Evolutionary conservation across 2,329 filamentous ascomycete species (phyloP).

Genomic region (Arthrobotrys pseudoclavata): DNA sequence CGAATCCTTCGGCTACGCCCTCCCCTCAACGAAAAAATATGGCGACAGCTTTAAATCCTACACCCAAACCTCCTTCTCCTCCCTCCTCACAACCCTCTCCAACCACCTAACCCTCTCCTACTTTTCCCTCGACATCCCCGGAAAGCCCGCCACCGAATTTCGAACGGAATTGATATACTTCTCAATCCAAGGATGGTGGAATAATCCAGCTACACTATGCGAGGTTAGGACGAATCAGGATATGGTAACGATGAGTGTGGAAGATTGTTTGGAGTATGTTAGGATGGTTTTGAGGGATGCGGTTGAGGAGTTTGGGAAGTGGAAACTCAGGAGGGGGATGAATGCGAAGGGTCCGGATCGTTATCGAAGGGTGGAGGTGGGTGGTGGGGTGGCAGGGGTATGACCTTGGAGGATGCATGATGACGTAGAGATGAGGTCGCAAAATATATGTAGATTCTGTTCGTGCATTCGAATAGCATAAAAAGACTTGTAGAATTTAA

Average conservation of each 20-base stretch:
- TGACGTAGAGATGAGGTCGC: conserved; percentile 23
- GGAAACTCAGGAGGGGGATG: not conserved
- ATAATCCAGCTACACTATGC: not conserved
- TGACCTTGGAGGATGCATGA: not conserved
- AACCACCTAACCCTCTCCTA: too few species aligned
- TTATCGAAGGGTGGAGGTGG: not conserved
- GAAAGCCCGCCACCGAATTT: not conserved
- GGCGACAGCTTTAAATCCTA: not conserved
- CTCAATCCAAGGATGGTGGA: not conserved
- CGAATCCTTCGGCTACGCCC: not conserved
- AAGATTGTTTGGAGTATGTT: not conserved
- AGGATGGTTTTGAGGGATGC: not conserved
- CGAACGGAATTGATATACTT: not conserved
- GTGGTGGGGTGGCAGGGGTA: not conserved
- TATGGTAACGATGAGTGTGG: not conserved
- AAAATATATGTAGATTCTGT: too few species aligned
- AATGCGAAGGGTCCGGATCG: not conserved
- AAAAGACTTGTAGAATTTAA: too few species aligned
- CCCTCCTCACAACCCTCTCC: not conserved
- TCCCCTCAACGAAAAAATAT: not conserved
- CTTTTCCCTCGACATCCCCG: not conserved
- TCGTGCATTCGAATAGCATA: too few species aligned
- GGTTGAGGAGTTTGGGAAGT: not conserved
- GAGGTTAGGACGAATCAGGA: not conserved
- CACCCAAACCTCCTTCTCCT: not conserved